Evolutionary conservation across 441 rosid species (phyloP).

Genomic region (Rhodomyrtus psidioides): DNA sequence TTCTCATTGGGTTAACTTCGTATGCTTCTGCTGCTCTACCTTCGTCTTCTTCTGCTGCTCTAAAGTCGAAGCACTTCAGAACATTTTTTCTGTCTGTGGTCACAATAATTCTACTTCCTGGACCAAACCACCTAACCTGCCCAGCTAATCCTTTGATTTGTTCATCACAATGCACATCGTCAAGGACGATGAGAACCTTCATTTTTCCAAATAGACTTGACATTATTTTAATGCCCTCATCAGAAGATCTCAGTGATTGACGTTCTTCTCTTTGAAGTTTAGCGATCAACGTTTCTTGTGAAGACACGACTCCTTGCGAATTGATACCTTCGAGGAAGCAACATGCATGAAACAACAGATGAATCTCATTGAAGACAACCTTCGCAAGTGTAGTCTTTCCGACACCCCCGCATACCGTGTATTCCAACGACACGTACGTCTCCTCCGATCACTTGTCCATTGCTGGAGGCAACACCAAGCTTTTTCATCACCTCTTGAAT

Average conservation of each 20-base stretch:
- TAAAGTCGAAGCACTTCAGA: too few relatives aligned
- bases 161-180: fast-evolving
- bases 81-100: neutral
- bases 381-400: neutral
- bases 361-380: neutral
- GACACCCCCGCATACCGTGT: neutral
- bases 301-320: neutral
- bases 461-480: neutral
- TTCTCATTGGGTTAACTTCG: fast-evolving
- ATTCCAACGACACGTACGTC: neutral
- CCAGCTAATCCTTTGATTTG: fast-evolving
- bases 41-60: too few relatives aligned
- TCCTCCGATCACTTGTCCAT: neutral
- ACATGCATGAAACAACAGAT: neutral
- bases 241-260: fast-evolving
- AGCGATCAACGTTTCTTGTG: neutral
- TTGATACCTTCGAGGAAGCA: neutral
- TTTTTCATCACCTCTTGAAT: neutral
- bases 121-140: fast-evolving
- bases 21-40: neutral
- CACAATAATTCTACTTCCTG: neutral
- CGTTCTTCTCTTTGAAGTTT: neutral
- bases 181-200: neutral
- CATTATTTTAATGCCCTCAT: fast-evolving
- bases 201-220: fast-evolving